Evolutionary conservation across 495 filamentous ascomycete genomes (phyloP), one percentile per base, ranked within the genome.

Genomic region (Neurospora sp.): DNA sequence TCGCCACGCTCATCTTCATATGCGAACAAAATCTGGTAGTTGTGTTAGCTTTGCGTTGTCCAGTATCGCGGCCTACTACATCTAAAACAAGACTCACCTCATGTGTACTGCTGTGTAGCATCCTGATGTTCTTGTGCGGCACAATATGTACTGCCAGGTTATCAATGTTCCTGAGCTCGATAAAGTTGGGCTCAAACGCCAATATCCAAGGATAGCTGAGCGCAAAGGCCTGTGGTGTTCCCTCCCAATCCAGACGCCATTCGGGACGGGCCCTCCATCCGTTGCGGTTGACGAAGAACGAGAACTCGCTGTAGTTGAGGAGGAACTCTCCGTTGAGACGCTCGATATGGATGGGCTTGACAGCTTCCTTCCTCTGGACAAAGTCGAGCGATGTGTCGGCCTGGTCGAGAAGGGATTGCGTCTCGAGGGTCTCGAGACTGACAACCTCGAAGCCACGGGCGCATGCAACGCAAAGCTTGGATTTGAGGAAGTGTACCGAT

Each of bases 351-450:
- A 99, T 96, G n/a, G 96, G 95, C 79, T 93, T 92, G 74, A 96
- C 91, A 76, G 91, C 93, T 79, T 99, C 96, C 77, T 95, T 94
- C 44, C 93, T 89, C 53, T 93, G 90, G 40, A 98, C 95, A 76
- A 99, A 97, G 80, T 99, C 96, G 71, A 99, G 89, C 38, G 94
- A 97, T 3, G 96, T 99, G 82, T 99, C 96, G 72, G 96, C 96
- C 81, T 98, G 96, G 79, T 99, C 96, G 71, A 99, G 90, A 66
- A 99, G 88, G 39, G 94, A 94, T 83, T 99, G 96, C 9, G 94
- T 97, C 82, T 98, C 96, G 20, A 97, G 91, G 0, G 96, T 99
- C 79, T 99, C 96, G 35, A 99, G 88, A 78, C 90, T 93, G 75
- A 99, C 96, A 66, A 99, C 94, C 79, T 99, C 96, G 82, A 99